Evolutionary conservation across 306 rosid species (phyloP), one percentile per base, ranked within the genome.

Genomic region (Pyrus communis): DNA sequence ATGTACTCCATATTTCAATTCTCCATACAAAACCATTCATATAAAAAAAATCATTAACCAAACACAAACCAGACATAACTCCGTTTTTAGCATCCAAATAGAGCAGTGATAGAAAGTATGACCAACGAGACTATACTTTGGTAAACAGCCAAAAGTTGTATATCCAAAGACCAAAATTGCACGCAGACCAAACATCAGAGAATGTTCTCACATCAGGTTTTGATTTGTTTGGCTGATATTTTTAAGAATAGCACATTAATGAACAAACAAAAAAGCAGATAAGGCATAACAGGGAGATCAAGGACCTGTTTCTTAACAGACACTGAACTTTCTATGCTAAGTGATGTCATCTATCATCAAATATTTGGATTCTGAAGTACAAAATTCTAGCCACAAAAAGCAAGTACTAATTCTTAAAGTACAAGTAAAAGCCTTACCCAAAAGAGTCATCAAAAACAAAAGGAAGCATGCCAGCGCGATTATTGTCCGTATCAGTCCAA

Each of bases 401-500:
- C 25, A 38, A 38, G 8, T 62, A 62, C 15, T 30, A 27, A 25
- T 28, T 28, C 30, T 30, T 45, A 25, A 23, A 3, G 28, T 5
- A 27, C 28, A 43, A 66, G 3, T 11, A 58, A 63, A 45, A 38
- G 58, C 55, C 86, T 86, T 77, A 94, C 98, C 98, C 91, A 74
- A 94, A 94, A 35, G 96, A 92, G 83, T 92, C 92, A 73, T 86
- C 92, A 79, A 94, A 94, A 82, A 94, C 98, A 86, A 94, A 94
- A 64, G 96, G 98, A 75, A 94, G 95, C 98, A 92, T 94, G 78
- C 98, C 98, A 72, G 92, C 73, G 59, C 97, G 97, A 67, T 95
- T 69, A 45, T 87, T 92, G 71, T 92, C 98, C 57, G 96, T 92
- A 81, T 95, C 98, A 14, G 93, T 95, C 97, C 98, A 95, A 75